Conservation (phyloP, 768 basidiomycete genomes). For the Mycena vulgaris region DNA sequence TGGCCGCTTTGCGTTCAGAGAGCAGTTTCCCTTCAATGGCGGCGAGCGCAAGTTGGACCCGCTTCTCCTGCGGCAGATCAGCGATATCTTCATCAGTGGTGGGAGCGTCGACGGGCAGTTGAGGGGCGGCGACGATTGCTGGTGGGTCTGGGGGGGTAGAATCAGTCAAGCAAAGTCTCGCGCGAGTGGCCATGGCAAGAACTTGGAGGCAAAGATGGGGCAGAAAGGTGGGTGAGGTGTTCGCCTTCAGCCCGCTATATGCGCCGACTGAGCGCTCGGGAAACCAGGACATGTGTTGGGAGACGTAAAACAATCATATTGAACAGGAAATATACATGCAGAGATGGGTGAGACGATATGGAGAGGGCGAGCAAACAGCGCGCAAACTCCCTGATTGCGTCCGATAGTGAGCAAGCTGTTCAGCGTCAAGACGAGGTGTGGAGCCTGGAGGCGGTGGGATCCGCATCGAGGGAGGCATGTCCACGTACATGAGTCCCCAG, state of each 20-base stretch:
- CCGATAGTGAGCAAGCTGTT: neutral
- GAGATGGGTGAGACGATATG: neutral
- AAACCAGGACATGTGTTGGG: neutral
- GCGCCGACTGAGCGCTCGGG: slow-evolving; percentile 10
- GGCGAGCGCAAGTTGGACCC: slow-evolving; percentile 3
- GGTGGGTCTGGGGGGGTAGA: neutral
- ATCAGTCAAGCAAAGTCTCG: slow-evolving; percentile 3
- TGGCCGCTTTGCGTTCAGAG: slow-evolving; percentile 5
- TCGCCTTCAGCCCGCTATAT: slow-evolving; percentile 2
- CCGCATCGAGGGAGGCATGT: neutral
- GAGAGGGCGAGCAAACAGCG: neutral
- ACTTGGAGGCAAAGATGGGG: too few relatives aligned
- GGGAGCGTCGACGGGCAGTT: neutral
- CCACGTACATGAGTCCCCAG: neutral
- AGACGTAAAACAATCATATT: slow-evolving; percentile 9
- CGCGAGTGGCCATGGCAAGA: slow-evolving; percentile 7
- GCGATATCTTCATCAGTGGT: neutral
- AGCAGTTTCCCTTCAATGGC: neutral
- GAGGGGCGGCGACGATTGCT: neutral
- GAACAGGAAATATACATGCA: slow-evolving; percentile 6
- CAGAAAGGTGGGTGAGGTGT: neutral
- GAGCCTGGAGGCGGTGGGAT: too few relatives aligned
- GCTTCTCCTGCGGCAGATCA: slow-evolving; percentile 10
- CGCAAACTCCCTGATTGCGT: slow-evolving; percentile 1
- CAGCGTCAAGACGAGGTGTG: too few relatives aligned